Base-by-base conservation (phyloP, 108 stramenopile species). In the Fragilariopsis cylindrus region DNA sequence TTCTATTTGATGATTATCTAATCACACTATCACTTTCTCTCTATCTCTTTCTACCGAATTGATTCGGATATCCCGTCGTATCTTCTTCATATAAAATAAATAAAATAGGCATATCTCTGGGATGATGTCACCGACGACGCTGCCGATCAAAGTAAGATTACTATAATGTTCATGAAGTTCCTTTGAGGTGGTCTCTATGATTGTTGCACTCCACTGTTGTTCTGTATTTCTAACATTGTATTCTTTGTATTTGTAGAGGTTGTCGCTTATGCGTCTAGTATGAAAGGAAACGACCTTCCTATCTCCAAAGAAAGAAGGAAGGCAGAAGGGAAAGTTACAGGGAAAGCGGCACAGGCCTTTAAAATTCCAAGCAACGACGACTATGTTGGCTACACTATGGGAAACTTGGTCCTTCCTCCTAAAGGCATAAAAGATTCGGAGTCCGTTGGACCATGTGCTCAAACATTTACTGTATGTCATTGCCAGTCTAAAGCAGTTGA, bases 361-460 rank as follows among this genome's bases (percentile, higher is more conserved):
- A 90, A 94, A 72, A 71, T 92, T 60, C 84, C 87, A 44, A 84
- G 73, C 55, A 80, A 84, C 56, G 75, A 64, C 15, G 69, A 84
- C 57, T 88, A 92, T 43, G 90, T 92, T 5, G 94, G 95, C 5
- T 97, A 92, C 73, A 92, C 94, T 67, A 83, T 92, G 58, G 97
- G 95, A 15, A 85, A 88, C 73, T 79, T 97, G 30, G 74, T 76
- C 3, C 85, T 97, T 7, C 97, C 97, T 7, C 92, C 94, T 19
- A 66, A 75, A 50, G 94, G 83, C 2, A 93, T 97, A 72, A 97
- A 97, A 76, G 97, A 96, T 71, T 82, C 91, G 1, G 97, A 97
- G 66, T 87, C 89, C 0, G 92, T 92, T 5, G 97, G 97, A 11
- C 69, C 84, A 12, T 94, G 92, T 73, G 70, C 92, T 13, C 95